These are phyloP conservation scores for Xerocomus amazonicus DNA, from an alignment of 1,284 basidiomycete genomes.

Conservation along the genomic window DNA sequence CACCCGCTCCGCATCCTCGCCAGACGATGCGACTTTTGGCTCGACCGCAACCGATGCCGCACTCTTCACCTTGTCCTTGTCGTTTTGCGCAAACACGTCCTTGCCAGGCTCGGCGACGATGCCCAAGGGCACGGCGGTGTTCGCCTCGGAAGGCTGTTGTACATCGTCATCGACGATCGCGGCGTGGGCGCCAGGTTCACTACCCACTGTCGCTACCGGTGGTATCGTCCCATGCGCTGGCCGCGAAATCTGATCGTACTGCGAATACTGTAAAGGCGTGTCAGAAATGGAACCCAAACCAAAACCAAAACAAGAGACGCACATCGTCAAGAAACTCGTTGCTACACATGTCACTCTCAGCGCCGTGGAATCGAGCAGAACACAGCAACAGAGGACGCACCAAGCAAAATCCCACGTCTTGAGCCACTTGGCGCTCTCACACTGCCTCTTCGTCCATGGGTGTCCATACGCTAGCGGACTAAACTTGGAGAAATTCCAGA, in stretches of 20 bases:
- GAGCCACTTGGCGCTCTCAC: constrained; percentile 78
- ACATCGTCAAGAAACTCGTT: constrained; percentile 64
- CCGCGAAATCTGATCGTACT: not conserved
- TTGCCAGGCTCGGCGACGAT: constrained; percentile 63
- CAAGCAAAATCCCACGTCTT: constrained; percentile 97
- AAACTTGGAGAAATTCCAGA: constrained; percentile 80
- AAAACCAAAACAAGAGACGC: constrained; percentile 24
- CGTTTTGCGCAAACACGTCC: constrained; percentile 55
- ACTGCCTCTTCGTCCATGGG: constrained; percentile 83
- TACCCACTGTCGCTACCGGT: constrained; percentile 44
- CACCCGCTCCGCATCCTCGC: constrained; percentile 10
- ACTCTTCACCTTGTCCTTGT: constrained; percentile 34
- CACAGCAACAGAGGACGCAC: constrained; percentile 38
- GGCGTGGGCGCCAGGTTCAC: constrained; percentile 45
- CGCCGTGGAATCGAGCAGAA: not conserved
- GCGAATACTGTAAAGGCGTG: constrained; percentile 43
- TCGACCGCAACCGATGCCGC: not conserved
- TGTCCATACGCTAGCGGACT: constrained; percentile 84
- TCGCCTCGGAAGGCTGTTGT: constrained; percentile 16
- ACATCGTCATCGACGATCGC: constrained; percentile 45
- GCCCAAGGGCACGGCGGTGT: constrained; percentile 44
- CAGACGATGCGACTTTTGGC: not conserved
- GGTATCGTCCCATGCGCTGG: constrained; percentile 32
- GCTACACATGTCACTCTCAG: constrained; percentile 34
- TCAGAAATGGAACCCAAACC: not conserved